phyloP scores from a whole-genome alignment of 2,329 filamentous ascomycete genomes.

The Akanthomyces dipterigenus region DNA sequence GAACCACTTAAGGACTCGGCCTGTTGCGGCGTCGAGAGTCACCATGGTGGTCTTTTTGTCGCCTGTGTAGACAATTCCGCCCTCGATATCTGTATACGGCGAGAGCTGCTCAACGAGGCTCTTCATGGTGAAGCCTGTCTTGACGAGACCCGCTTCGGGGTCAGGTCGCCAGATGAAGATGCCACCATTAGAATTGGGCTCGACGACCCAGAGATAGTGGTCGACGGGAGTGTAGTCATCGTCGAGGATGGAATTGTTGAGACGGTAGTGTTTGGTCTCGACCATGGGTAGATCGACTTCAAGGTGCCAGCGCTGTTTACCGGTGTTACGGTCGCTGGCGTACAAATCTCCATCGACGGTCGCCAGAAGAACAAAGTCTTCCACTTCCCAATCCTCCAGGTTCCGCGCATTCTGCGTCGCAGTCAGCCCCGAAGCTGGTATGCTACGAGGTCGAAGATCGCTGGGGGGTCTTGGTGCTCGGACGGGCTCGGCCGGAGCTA shows the following conservation, averaged over 20 bases:
- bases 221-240: slow-evolving; percentile 62
- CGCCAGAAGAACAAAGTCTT: slow-evolving; percentile 99
- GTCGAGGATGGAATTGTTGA: slow-evolving; percentile 56
- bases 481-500: slow-evolving; percentile 94
- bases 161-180: slow-evolving; percentile 79
- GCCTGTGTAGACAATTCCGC: slow-evolving; percentile 80
- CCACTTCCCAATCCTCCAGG: slow-evolving; percentile 98
- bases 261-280: slow-evolving; percentile 75
- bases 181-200: slow-evolving; percentile 79
- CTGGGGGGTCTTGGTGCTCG: slow-evolving; percentile 78
- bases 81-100: slow-evolving; percentile 68
- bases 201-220: slow-evolving; percentile 91
- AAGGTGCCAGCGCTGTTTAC: slow-evolving; percentile 77
- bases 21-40: slow-evolving; percentile 80
- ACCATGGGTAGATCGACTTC: slow-evolving; percentile 82
- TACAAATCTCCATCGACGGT: slow-evolving; percentile 97
- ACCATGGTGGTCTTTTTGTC: slow-evolving; percentile 87
- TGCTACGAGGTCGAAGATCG: slow-evolving; percentile 48
- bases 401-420: slow-evolving; percentile 92
- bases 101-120: slow-evolving; percentile 76
- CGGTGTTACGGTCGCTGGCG: slow-evolving; percentile 81
- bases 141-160: slow-evolving; percentile 51
- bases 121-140: slow-evolving; percentile 71
- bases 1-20: slow-evolving; percentile 76
- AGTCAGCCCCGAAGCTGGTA: slow-evolving; percentile 57